Evolutionary conservation across 2,329 filamentous ascomycete genomes (phyloP).

Genomic region (Alternaria brassicicola): DNA sequence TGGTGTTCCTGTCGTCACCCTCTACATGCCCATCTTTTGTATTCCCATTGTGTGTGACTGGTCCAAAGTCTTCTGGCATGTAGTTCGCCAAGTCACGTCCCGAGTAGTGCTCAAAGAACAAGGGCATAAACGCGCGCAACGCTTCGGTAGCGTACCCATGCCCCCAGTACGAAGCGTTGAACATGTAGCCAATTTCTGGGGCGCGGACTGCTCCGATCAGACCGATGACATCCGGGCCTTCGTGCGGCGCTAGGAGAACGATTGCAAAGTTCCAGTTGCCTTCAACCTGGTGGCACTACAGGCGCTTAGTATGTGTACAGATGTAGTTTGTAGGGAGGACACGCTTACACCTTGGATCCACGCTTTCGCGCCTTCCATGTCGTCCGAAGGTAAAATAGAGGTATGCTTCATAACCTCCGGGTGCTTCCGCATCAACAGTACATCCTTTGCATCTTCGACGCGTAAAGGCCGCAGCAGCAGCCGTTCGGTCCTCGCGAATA

Average conservation of each 20-base stretch:
- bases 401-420: slow-evolving; percentile 69
- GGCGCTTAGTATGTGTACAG: neutral
- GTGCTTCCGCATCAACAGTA: slow-evolving; percentile 62
- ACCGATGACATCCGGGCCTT: slow-evolving; percentile 47
- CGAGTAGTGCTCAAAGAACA: slow-evolving; percentile 49
- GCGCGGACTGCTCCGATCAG: slow-evolving; percentile 51
- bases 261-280: slow-evolving; percentile 65
- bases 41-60: slow-evolving; percentile 1
- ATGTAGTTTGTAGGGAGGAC: too few relatives aligned
- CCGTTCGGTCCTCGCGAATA: slow-evolving; percentile 55
- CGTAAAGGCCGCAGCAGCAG: slow-evolving; percentile 61
- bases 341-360: slow-evolving; percentile 47
- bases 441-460: slow-evolving; percentile 57
- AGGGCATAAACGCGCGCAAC: slow-evolving; percentile 49
- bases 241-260: slow-evolving; percentile 20
- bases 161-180: slow-evolving; percentile 49
- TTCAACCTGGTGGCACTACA: slow-evolving; percentile 32
- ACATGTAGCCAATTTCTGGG: slow-evolving; percentile 53
- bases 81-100: slow-evolving; percentile 1
- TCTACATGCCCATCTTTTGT: neutral
- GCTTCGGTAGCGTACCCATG: slow-evolving; percentile 55
- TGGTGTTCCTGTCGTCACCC: neutral
- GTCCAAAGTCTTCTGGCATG: neutral
- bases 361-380: slow-evolving; percentile 45
- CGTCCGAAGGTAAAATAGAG: slow-evolving; percentile 56